Conservation (phyloP, 306 rosid species). For the Lablab purpureus region DNA sequence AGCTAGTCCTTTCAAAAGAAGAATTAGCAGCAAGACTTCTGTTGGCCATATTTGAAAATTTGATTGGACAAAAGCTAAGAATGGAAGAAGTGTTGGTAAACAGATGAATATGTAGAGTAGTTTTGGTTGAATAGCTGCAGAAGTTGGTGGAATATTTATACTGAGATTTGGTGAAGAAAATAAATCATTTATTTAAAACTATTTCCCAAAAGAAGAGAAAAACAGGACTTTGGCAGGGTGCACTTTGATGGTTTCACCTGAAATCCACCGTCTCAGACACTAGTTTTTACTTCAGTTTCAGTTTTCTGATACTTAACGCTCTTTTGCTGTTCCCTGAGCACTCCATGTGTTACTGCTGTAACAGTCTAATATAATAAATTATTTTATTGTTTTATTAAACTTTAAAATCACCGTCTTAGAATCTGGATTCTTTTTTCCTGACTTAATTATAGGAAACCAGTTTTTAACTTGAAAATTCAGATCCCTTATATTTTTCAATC, state of each 20-base stretch:
- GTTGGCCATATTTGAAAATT: slow-evolving; percentile 58
- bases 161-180: slow-evolving; percentile 26
- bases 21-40: slow-evolving; percentile 61
- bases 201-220: slow-evolving; percentile 10
- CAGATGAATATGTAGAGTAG: not conserved
- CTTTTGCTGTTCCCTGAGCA: slow-evolving; percentile 19
- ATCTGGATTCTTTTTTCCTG: too few relatives aligned
- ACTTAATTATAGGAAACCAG: too few relatives aligned
- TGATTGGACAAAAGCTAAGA: slow-evolving; percentile 1
- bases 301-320: slow-evolving; percentile 35
- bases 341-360: too few relatives aligned
- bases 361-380: too few relatives aligned
- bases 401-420: too few relatives aligned
- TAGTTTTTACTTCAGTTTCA: slow-evolving; percentile 54
- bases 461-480: too few relatives aligned
- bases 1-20: slow-evolving; percentile 60
- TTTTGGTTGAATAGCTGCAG: slow-evolving; percentile 49
- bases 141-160: slow-evolving; percentile 56
- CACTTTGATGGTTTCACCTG: slow-evolving; percentile 66
- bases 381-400: too few relatives aligned
- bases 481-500: too few relatives aligned
- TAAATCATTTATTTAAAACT: not conserved
- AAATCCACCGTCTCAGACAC: slow-evolving; percentile 54
- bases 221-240: not conserved
- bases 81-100: slow-evolving; percentile 2